Conservation (phyloP, 192 early-diverging fungal species). For the Coemansia sp. region DNA sequence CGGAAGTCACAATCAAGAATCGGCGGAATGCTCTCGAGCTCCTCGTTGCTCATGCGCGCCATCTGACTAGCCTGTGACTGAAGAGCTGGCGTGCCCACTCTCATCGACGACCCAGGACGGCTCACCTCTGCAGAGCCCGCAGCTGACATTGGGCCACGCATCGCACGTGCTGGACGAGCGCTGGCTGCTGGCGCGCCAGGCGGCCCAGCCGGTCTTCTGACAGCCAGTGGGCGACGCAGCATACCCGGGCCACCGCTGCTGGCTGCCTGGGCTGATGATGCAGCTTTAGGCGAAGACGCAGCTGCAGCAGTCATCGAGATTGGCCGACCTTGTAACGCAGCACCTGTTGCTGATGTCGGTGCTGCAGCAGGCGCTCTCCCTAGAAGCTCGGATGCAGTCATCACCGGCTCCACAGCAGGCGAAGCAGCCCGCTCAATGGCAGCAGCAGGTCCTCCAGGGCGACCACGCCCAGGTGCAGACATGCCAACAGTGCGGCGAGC, state of each 20-base stretch:
- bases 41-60: constrained; percentile 50
- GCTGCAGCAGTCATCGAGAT: background rate
- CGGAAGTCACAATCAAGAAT: constrained; percentile 67
- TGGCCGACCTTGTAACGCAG: background rate
- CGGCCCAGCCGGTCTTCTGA: constrained; percentile 25
- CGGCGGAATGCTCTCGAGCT: constrained; percentile 55
- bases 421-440: constrained; percentile 28
- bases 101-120: constrained; percentile 36
- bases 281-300: background rate
- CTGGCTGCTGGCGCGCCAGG: constrained; percentile 5
- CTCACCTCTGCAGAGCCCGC: constrained; percentile 8
- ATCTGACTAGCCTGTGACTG: constrained; percentile 28
- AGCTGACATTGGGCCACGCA: constrained; percentile 19
- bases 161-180: constrained; percentile 13
- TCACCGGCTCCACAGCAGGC: constrained; percentile 43
- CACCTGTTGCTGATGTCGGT: background rate
- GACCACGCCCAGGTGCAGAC: constrained; percentile 1
- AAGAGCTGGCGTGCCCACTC: constrained; percentile 12
- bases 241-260: constrained; percentile 25
- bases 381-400: constrained; percentile 53
- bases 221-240: constrained; percentile 53
- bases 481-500: constrained; percentile 15
- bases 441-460: constrained; percentile 7
- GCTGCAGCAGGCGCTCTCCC: constrained; percentile 24
- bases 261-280: background rate